Evolutionary conservation across 148 eudicot species (phyloP).

Genomic region (Amaranthus cruentus): DNA sequence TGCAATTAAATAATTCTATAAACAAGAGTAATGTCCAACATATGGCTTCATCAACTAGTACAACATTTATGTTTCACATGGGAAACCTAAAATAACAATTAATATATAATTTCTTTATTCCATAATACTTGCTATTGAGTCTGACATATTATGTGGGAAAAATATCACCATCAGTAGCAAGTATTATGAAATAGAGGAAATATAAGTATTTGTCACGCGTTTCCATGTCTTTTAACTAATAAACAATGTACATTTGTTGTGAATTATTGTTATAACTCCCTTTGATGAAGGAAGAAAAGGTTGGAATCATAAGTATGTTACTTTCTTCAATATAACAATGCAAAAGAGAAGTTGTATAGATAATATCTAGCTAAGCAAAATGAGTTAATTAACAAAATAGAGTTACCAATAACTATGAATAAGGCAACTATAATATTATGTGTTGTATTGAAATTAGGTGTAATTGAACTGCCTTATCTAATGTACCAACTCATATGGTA

Average conservation of each 20-base stretch:
- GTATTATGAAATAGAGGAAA: no score
- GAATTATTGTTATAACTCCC: conserved; percentile 8
- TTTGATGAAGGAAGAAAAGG: background rate
- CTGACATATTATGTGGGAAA: no score
- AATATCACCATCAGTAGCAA: no score
- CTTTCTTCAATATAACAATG: background rate
- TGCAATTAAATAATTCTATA: no score
- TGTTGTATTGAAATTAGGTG: background rate
- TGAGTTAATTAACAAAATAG: background rate
- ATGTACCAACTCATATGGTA: conserved; percentile 15
- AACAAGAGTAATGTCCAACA: no score
- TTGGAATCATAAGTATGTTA: background rate
- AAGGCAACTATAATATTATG: no score
- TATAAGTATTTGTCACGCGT: background rate
- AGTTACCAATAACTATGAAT: background rate
- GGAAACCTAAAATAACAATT: no score
- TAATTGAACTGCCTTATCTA: background rate
- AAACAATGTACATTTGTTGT: background rate
- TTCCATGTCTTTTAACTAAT: background rate
- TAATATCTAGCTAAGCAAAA: conserved; percentile 8
- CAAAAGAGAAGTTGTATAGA: background rate
- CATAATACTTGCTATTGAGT: no score
- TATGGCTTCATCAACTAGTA: no score
- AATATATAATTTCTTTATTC: no score
- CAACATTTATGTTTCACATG: no score